Conservation (phyloP, 192 early-diverging fungal genomes). For the Rhizophagus prolifer region DNA sequence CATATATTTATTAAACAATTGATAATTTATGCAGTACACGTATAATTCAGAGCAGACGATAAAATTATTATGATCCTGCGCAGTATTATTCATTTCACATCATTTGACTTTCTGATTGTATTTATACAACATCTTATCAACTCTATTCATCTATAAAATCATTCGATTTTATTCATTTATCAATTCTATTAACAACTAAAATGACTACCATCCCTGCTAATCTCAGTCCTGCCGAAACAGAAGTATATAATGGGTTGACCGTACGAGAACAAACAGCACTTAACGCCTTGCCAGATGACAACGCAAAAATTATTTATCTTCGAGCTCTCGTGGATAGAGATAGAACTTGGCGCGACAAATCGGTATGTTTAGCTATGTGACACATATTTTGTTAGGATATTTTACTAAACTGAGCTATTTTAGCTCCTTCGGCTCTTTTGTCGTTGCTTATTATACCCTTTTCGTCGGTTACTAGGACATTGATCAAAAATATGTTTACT, state of each 20-base stretch:
- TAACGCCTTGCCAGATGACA: slow-evolving; percentile 11
- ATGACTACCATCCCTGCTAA: not conserved
- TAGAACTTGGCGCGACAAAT: slow-evolving; percentile 13
- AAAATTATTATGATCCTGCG: slow-evolving; percentile 20
- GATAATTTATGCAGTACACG: slow-evolving; percentile 1
- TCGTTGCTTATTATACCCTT: slow-evolving; percentile 10
- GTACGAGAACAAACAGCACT: not conserved
- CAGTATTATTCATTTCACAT: slow-evolving; percentile 14
- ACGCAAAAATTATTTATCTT: not conserved
- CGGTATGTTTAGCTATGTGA: slow-evolving; percentile 25
- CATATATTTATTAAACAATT: not conserved
- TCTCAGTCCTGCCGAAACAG: not conserved
- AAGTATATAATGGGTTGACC: not conserved
- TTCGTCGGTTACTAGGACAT: slow-evolving; percentile 1
- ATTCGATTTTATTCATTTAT: not conserved
- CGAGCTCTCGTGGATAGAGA: not conserved
- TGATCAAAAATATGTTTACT: slow-evolving; percentile 4
- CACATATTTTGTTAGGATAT: slow-evolving; percentile 17
- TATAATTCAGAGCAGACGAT: slow-evolving; percentile 15
- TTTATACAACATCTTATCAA: not conserved
- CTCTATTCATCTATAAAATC: not conserved
- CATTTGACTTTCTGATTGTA: slow-evolving; percentile 3
- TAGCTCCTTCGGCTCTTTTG: slow-evolving; percentile 2
- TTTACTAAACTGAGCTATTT: slow-evolving; percentile 29
- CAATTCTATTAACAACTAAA: slow-evolving; percentile 1